Base-by-base conservation (phyloP, 2,329 filamentous ascomycete genomes). In the Neonectria sp. region DNA sequence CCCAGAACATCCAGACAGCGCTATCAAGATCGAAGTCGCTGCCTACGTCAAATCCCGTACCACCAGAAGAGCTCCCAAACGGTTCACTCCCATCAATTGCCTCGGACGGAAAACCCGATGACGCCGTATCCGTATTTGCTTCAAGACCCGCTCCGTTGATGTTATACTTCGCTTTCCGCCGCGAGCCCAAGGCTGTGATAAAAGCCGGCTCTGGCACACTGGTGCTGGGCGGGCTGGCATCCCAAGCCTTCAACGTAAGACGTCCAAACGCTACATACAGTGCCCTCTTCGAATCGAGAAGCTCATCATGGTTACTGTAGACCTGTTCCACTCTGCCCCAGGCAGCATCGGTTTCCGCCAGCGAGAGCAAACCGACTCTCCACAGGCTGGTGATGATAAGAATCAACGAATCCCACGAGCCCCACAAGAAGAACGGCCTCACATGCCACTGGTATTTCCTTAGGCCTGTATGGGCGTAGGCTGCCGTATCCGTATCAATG, bases 231-330 rank as follows among this genome's bases (percentile, higher is more conserved):
- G 63, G 68, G 17, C 68, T 69, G 4, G 68, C 68, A 27, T 76
- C 71, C 80, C 79, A 81, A 2, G 78, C 79, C 55, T 78, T 79
- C 21, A 81, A 51, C 15, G 78, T 76, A 15, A 80, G 70, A 2
- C 72, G 69, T 25, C 76, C 67, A 63, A 80, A 73, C 2, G 76
- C 75, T 3, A 73, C 63, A 60, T 79, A 68, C 27, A 81, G 67
- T 5, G 76, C 73, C 4, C 75, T 71, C 62, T 71, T 75, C 2
- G 72, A 66, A 4, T 74, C 67, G 11, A 78, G 52, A 27, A 80
- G 69, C 43, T 81, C 77, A 9, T 65, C 63, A 25, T 80, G 79
- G 46, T 79, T 76, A 8, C 57, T 40, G 56, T 75, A 78, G 2
- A 79, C 68, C 45, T 76, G 65, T 17, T 70, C 72, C 33, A 80